A percentile compares a stretch with the other conserved stretches of the same genome.
phyloP scores from a whole-genome alignment of 2,329 filamentous ascomycete genomes.

The Zymoseptoria brevis region DNA sequence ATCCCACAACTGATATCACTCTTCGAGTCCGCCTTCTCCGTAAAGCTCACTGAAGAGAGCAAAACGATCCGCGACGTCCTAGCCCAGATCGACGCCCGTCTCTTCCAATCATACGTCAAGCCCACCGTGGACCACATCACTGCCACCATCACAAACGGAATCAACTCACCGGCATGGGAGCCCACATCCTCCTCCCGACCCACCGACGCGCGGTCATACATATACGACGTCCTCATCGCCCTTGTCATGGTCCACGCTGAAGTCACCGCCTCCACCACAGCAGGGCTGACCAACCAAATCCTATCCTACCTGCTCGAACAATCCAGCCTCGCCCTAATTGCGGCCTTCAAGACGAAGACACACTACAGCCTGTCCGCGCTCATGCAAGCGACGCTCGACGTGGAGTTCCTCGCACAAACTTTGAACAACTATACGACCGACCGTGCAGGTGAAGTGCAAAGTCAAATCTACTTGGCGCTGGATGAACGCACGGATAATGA shows the following conservation, averaged over 20 bases:
- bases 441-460: conserved; percentile 70
- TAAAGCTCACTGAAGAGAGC: conserved; percentile 87
- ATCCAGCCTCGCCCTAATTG: conserved; percentile 69
- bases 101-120: conserved; percentile 87
- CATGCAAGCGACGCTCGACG: conserved; percentile 95
- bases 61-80: conserved; percentile 88
- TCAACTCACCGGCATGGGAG: conserved; percentile 61
- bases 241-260: conserved; percentile 81
- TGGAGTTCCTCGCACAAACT: conserved; percentile 94
- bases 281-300: conserved; percentile 69
- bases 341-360: conserved; percentile 58
- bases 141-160: conserved; percentile 62
- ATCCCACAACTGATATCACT: conserved; percentile 83
- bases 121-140: conserved; percentile 63
- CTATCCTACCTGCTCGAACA: conserved; percentile 82
- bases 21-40: conserved; percentile 89
- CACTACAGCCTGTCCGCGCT: conserved; percentile 71
- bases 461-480: conserved; percentile 83
- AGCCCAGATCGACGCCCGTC: conserved; percentile 76
- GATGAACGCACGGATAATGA: conserved; percentile 85
- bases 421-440: conserved; percentile 84
- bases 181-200: conserved; percentile 43
- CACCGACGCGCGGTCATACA: conserved; percentile 72
- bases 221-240: conserved; percentile 76
- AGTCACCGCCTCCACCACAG: conserved; percentile 43